These are phyloP conservation scores for Hypoxylon trugodes DNA, from an alignment of 495 filamentous ascomycete genomes.

Conservation along the genomic window DNA sequence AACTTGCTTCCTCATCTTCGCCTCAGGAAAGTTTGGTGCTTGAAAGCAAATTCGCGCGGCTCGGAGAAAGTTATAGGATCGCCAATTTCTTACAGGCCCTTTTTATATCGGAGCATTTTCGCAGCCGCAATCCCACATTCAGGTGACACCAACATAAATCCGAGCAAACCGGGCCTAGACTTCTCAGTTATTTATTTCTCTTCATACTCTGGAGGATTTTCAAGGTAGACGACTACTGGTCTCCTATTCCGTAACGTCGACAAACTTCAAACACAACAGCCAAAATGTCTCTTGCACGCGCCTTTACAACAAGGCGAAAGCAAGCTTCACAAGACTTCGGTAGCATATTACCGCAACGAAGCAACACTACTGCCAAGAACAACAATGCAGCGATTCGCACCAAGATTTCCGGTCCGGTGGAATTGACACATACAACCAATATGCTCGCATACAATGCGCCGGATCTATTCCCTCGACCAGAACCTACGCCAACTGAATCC, in stretches of 20 bases:
- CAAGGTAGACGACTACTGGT: constrained; percentile 1
- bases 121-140: constrained; percentile 24
- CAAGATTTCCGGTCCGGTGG: constrained; percentile 88
- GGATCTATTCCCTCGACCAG: constrained; percentile 66
- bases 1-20: constrained; percentile 5
- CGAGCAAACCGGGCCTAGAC: constrained; percentile 19
- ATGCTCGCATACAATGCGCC: constrained; percentile 95
- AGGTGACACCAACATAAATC: constrained; percentile 37
- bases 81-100: constrained; percentile 14
- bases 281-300: constrained; percentile 68
- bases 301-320: constrained; percentile 69
- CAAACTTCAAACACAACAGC: constrained; percentile 2
- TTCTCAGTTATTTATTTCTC: constrained; percentile 9
- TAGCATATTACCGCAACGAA: constrained; percentile 53
- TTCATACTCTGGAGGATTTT: constrained; percentile 39
- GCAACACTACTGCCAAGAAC: constrained; percentile 54
- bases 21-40: constrained; percentile 18
- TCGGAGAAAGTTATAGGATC: constrained; percentile 24
- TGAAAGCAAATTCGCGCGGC: constrained; percentile 12
- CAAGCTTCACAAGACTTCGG: constrained; percentile 49
- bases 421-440: constrained; percentile 92
- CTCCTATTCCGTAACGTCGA: constrained; percentile 3
- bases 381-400: constrained; percentile 52
- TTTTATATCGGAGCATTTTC: constrained; percentile 17
- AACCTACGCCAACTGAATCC: constrained; percentile 64